Evolutionary conservation across 2,329 filamentous ascomycete species (phyloP).

Genomic region (Blastomyces emzantsi): DNA sequence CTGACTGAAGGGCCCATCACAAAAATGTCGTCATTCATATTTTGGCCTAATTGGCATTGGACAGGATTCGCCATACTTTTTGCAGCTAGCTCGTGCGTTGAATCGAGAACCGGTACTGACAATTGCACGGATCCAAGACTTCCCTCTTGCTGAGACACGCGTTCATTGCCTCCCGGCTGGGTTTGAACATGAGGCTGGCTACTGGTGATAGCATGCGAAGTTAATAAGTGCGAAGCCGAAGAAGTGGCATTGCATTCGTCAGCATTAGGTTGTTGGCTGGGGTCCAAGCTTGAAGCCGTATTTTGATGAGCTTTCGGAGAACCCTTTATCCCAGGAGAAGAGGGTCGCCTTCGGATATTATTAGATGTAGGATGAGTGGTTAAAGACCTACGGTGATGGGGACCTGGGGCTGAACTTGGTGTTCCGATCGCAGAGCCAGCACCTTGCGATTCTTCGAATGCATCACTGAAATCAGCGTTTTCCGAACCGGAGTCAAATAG

Average conservation of each 20-base stretch:
- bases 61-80: not conserved
- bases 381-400: not conserved
- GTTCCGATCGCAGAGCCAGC: not conserved
- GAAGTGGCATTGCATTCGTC: not conserved
- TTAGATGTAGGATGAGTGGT: not conserved
- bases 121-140: not conserved
- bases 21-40: too few species aligned
- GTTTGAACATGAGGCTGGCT: not conserved
- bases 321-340: not conserved
- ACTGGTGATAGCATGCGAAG: not conserved
- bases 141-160: not conserved
- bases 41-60: not conserved
- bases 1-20: not conserved
- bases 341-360: not conserved
- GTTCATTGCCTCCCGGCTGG: not conserved
- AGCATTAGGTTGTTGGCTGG: not conserved
- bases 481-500: not conserved
- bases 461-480: not conserved
- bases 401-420: not conserved
- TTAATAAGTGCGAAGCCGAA: not conserved
- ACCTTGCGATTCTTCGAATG: not conserved
- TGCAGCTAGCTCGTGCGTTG: not conserved
- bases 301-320: not conserved
- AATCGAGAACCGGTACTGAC: not conserved
- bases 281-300: not conserved